Evolutionary conservation across 257 asterid genomes (phyloP), one percentile per base, ranked within the genome.

Genomic region (Solanum virginianum): DNA sequence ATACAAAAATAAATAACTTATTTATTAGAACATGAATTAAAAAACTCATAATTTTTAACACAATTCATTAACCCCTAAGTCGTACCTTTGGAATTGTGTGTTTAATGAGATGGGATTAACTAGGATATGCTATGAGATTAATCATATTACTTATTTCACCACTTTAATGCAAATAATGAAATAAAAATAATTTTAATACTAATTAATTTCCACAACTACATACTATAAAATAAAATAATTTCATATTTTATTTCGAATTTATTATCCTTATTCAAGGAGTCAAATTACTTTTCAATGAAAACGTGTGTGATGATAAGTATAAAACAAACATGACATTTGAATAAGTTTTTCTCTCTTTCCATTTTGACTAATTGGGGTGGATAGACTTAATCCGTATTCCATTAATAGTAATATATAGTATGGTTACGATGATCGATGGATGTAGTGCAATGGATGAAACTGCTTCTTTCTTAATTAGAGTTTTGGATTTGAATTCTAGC

Each of bases 301-400:
- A 63, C 70, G 4, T 24, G 70, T 63, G 70, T 12, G 39, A 1
- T 24, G 71, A 63, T 7, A 63, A 13, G 18, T 26, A 41, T 63
- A 26, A 32, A 36, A 36, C 41, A 36, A 41, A 70, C 32, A 70
- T 41, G 16, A 70, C 15, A 70, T 18, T 8, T 26, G 41, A 24
- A 6, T 69, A 0, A 20, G 1, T 9, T 59, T 13, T 59, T 43
- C 7, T 60, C 4, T 22, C 22, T 65, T 63, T 15, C 13, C 15
- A 26, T 51, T 77, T 77, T 77, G 65, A 77, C 36, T 77, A 15
- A 51, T 15, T 53, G 82, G 45, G 53, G 82, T 15, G 53, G 63
- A 77, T 26, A 9, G 63, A 77, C 65, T 77, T 26, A 77, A 51
- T 13, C 63, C 65, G 5, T 3, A 49, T 10, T 9, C 6, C 13